Base-by-base conservation (phyloP, 1,139 yeast genomes). In the Torulaspora pretoriensis region DNA sequence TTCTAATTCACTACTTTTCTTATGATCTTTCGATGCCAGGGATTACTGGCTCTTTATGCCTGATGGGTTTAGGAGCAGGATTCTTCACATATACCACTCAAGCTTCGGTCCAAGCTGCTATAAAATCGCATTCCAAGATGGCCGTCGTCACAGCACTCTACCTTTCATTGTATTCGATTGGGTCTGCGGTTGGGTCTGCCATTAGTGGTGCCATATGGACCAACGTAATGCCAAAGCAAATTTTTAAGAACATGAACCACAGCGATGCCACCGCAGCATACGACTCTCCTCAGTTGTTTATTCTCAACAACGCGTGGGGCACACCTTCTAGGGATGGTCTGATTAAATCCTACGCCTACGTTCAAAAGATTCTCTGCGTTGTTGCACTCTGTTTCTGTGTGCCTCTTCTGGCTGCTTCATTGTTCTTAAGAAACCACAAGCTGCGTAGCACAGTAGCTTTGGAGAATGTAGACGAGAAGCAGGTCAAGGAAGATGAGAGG, bases 21-120 rank as follows among this genome's bases (percentile, higher is more conserved):
- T 69, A 65, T 42, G 60, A 65, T 22, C 69, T 70, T 27, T 54
- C 74, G 27, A 68, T 69, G 44, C 56, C 69, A 37, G 87, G 87
- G 50, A 70, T 81, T 40, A 77, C 81, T 60, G 87, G 83, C 8
- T 73, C 82, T 7, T 70, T 78, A 52, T 76, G 82, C 60, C 56
- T 81, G 29, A 64, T 42, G 59, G 89, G 89, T 58, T 75, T 82
- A 46, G 88, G 85, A 52, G 85, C 85, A 40, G 86, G 86, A 26
- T 74, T 81, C 61, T 78, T 80, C 68, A 79, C 84, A 17, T 80
- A 78, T 58, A 72, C 83, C n/a, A 73, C 81, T 7, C 85, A 80
- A 59, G 81, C 80, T 8, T 75, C 83, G 17, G 75, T 81, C 51
- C 79, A 78, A 53, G 68, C 86, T 0, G 68, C 86, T 0, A 75